Percentiles rank a stretch among this genome's conserved stretches.
Conservation (phyloP, 164 flowering plant genomes). For the Sedum album region DNA sequence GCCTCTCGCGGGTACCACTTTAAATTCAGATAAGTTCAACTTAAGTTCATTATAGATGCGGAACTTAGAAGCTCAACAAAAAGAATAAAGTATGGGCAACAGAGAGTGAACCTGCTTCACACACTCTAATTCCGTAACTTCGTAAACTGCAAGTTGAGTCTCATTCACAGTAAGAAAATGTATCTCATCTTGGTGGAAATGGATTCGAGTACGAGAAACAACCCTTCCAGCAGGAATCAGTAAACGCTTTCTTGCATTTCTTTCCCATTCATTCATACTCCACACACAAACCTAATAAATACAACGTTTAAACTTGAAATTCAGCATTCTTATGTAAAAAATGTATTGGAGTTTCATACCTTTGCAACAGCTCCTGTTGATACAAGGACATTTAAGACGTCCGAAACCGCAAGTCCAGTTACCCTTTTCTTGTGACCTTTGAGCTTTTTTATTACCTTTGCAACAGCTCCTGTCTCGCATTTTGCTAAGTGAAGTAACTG, state of each 20-base stretch:
- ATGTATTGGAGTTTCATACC: conserved; percentile 9
- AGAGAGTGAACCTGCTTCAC: conserved; percentile 54
- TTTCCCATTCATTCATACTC: conserved; percentile 73
- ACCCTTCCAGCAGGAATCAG: conserved; percentile 48
- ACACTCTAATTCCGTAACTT: conserved; percentile 51
- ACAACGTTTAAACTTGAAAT: too few species aligned
- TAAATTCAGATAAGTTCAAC: conserved; percentile 6
- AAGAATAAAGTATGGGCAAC: not conserved
- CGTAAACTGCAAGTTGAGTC: conserved; percentile 68
- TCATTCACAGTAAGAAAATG: conserved; percentile 62
- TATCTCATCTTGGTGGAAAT: conserved; percentile 68
- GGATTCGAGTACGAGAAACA: conserved; percentile 54
- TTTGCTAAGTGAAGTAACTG: conserved; percentile 20
- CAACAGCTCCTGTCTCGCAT: not conserved
- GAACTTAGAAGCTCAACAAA: not conserved
- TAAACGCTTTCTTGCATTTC: conserved; percentile 37
- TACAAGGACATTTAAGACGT: conserved; percentile 40
- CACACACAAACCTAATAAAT: conserved; percentile 63
- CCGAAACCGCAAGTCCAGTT: conserved; percentile 65
- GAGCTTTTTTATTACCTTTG: conserved; percentile 47
- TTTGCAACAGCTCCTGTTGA: conserved; percentile 57
- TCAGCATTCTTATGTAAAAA: too few species aligned
- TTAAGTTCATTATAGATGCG: not conserved
- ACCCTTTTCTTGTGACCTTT: conserved; percentile 58
- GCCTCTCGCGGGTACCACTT: conserved; percentile 61